Percentiles rank a stretch among this genome's conserved stretches.
phyloP scores from a whole-genome alignment of 2,329 filamentous ascomycete genomes.

The Grosmannia huntii region DNA sequence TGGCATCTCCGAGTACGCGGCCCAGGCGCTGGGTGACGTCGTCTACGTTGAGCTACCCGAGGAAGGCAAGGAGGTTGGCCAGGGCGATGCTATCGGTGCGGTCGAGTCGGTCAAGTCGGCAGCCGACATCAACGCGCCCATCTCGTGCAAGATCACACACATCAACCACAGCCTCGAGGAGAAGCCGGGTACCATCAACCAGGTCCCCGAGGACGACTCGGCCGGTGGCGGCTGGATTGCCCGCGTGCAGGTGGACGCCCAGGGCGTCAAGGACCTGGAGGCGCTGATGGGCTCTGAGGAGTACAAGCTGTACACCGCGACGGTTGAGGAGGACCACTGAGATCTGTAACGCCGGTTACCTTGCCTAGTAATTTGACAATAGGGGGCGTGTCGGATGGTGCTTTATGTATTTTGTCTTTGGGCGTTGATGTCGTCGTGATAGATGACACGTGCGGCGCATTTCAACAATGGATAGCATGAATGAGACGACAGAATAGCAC shows the following conservation, averaged over 20 bases:
- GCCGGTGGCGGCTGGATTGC: constrained; percentile 82
- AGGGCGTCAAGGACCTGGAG: constrained; percentile 54
- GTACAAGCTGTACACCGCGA: constrained; percentile 61
- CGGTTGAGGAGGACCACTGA: constrained; percentile 22
- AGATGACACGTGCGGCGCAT: constrained; percentile 8
- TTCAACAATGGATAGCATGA: constrained; percentile 11
- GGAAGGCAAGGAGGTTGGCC: constrained; percentile 50
- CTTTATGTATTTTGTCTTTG: not conserved
- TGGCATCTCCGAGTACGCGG: constrained; percentile 86
- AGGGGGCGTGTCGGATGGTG: not conserved
- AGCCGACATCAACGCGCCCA: constrained; percentile 89
- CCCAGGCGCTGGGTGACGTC: constrained; percentile 85
- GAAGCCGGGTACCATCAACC: constrained; percentile 78
- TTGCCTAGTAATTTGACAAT: not conserved
- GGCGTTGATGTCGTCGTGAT: constrained; percentile 5
- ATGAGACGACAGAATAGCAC: not conserved
- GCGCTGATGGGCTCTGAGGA: constrained; percentile 61
- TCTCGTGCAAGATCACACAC: constrained; percentile 62
- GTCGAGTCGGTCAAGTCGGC: constrained; percentile 98
- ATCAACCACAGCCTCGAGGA: constrained; percentile 68
- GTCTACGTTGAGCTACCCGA: constrained; percentile 93
- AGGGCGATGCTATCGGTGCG: constrained; percentile 79
- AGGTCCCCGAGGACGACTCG: constrained; percentile 68
- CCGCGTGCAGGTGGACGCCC: constrained; percentile 65
- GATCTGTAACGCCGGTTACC: too few species aligned